Conservation (phyloP, 495 filamentous ascomycete genomes). For the Penicillium turbatum region DNA sequence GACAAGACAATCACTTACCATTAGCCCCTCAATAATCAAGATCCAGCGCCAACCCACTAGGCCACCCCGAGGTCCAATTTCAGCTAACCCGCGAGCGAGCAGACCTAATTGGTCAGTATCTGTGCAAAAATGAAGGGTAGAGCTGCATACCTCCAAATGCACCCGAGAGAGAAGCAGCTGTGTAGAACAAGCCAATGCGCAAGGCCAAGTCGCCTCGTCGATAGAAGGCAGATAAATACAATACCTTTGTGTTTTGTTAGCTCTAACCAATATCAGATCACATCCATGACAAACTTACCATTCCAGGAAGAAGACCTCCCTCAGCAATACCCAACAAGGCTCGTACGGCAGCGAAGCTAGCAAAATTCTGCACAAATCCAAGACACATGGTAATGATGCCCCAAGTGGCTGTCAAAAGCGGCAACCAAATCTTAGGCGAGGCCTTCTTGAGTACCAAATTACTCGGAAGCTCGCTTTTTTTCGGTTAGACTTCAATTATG, state of each 20-base stretch:
- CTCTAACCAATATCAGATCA: not conserved
- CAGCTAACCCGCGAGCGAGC: constrained; percentile 62
- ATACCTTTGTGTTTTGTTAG: constrained; percentile 31
- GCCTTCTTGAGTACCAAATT: constrained; percentile 43
- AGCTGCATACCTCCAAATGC: constrained; percentile 57
- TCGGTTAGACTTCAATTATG: not conserved
- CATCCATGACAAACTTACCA: constrained; percentile 37
- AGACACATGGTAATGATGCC: constrained; percentile 52
- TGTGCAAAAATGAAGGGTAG: not conserved
- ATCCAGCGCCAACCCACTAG: constrained; percentile 62
- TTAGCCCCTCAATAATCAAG: constrained; percentile 59
- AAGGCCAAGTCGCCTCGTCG: constrained; percentile 60
- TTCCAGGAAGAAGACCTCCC: constrained; percentile 66
- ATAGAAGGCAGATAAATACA: constrained; percentile 76
- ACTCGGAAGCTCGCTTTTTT: constrained; percentile 38
- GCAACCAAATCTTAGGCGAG: constrained; percentile 61
- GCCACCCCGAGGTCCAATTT: constrained; percentile 52
- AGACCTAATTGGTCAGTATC: constrained; percentile 38
- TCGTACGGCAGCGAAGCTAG: constrained; percentile 54
- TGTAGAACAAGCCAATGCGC: constrained; percentile 72
- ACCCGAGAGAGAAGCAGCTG: constrained; percentile 63
- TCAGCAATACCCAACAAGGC: constrained; percentile 58
- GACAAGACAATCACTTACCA: constrained; percentile 29
- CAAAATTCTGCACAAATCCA: constrained; percentile 45
- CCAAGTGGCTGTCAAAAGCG: constrained; percentile 60